phyloP scores from a whole-genome alignment of 805 yeast genomes.

The Candida oleophila region DNA sequence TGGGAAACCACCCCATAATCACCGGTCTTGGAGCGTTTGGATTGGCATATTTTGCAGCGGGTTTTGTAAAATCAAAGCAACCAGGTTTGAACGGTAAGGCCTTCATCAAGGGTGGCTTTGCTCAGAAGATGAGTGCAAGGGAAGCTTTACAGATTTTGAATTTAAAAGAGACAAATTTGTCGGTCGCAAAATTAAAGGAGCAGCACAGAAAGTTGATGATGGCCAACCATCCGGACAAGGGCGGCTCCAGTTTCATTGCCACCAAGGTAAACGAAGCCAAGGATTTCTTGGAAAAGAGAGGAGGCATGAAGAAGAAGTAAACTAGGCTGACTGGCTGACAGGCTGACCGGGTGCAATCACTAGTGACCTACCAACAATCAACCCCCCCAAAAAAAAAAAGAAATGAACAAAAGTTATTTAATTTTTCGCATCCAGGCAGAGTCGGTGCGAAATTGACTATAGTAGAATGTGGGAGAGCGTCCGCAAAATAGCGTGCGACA shows the following conservation, averaged over 20 bases:
- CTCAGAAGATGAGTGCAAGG: slow-evolving; percentile 81
- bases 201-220: slow-evolving; percentile 83
- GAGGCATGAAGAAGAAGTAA: slow-evolving; percentile 43
- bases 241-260: slow-evolving; percentile 88
- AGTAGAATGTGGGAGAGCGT: too few relatives aligned
- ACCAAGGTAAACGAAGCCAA: slow-evolving; percentile 92
- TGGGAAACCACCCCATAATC: slow-evolving; percentile 76
- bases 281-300: slow-evolving; percentile 73
- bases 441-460: background rate
- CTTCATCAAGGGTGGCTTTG: slow-evolving; percentile 86
- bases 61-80: slow-evolving; percentile 61
- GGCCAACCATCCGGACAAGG: slow-evolving; percentile 91
- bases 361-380: too few relatives aligned
- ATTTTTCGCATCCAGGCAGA: background rate
- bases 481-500: too few relatives aligned
- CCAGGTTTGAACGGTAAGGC: slow-evolving; percentile 68
- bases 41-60: slow-evolving; percentile 62
- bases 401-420: slow-evolving; percentile 36
- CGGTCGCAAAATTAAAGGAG: slow-evolving; percentile 66
- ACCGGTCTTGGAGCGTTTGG: slow-evolving; percentile 70
- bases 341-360: too few relatives aligned
- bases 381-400: slow-evolving; percentile 68
- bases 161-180: slow-evolving; percentile 62
- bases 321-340: too few relatives aligned
- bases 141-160: slow-evolving; percentile 87